Conservation (phyloP, 352 stramenopile genomes). For the Pythium diclinum region DNA sequence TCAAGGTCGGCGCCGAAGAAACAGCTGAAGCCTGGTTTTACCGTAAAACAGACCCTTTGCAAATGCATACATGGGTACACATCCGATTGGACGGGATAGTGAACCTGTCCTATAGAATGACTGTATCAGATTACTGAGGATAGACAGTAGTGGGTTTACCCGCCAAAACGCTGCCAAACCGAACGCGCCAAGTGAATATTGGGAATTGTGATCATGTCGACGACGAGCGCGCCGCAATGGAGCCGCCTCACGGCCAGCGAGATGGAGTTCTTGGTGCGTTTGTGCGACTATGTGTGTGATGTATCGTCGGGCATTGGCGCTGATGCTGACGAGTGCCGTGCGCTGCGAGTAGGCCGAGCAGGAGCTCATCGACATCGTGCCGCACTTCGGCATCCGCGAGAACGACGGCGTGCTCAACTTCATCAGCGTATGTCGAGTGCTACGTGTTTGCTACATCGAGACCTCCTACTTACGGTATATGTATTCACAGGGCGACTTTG, state of each 20-base stretch:
- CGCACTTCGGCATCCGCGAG: conserved; percentile 80
- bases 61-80: neutral
- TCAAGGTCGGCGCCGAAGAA: neutral
- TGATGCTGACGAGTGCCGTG: neutral
- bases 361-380: conserved; percentile 83
- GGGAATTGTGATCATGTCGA: conserved; percentile 10
- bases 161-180: conserved; percentile 1
- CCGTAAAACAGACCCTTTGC: neutral
- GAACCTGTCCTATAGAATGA: neutral
- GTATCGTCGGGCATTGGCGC: neutral
- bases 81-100: neutral
- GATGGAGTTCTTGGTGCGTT: conserved; percentile 76
- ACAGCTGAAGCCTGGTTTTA: neutral
- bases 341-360: conserved; percentile 61
- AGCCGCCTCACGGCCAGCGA: conserved; percentile 49
- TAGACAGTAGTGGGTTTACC: neutral
- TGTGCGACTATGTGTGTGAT: neutral
- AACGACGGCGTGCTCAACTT: conserved; percentile 80
- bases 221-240: conserved; percentile 27
- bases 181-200: conserved; percentile 7
- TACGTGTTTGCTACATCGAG: neutral
- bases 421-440: conserved; percentile 43
- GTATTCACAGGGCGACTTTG: conserved; percentile 63
- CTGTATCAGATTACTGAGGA: neutral
- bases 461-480: neutral